Percentiles rank a stretch among this genome's conserved stretches.
Evolutionary conservation across 2,329 filamentous ascomycete genomes (phyloP).

Genomic region (Colletotrichum sp.): DNA sequence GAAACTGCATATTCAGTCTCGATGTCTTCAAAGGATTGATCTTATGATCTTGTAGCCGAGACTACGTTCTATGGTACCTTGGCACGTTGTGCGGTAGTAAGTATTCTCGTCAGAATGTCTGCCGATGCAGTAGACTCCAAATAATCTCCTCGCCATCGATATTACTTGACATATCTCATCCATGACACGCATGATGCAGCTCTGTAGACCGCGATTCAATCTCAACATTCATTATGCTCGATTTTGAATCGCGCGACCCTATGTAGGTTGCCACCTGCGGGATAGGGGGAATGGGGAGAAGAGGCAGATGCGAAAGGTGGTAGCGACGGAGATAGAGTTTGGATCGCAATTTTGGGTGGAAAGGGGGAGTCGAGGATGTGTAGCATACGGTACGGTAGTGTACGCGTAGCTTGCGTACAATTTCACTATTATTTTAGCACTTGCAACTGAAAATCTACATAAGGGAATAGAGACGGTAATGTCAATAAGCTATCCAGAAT

Average conservation of each 20-base stretch:
- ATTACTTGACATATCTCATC: background rate
- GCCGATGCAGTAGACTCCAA: background rate
- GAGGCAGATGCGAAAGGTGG: background rate
- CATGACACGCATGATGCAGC: background rate
- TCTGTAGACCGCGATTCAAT: background rate
- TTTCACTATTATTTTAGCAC: background rate
- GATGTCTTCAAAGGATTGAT: background rate
- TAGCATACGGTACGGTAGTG: background rate
- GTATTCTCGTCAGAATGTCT: background rate
- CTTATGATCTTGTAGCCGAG: background rate
- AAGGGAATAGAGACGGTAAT: background rate
- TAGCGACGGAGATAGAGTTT: background rate
- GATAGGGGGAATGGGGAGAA: background rate
- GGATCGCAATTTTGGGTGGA: background rate
- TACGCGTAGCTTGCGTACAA: background rate
- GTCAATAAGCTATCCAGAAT: background rate
- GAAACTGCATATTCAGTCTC: background rate
- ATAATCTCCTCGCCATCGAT: background rate
- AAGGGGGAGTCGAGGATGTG: background rate
- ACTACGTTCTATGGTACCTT: background rate
- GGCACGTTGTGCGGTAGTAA: background rate
- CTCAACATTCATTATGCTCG: background rate
- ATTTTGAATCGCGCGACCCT: background rate
- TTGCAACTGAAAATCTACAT: background rate
- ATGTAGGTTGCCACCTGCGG: background rate